These are phyloP conservation scores for Penicillium sclerotigenum DNA, from an alignment of 2,329 filamentous ascomycete species.

Conservation along the genomic window DNA sequence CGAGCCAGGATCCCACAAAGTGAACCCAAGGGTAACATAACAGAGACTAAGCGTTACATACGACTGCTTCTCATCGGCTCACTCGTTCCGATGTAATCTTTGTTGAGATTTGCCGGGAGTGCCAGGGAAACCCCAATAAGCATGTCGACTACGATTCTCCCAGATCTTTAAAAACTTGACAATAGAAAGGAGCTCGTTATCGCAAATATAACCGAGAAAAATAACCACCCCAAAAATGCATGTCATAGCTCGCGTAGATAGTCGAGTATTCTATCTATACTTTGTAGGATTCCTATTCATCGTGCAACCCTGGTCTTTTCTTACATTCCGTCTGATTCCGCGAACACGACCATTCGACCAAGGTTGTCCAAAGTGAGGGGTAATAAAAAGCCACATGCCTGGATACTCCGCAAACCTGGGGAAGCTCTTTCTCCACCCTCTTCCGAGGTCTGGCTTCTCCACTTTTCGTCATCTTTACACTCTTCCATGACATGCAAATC, in stretches of 20 bases:
- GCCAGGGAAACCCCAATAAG: background rate
- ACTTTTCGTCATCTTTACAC: background rate
- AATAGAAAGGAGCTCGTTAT: background rate
- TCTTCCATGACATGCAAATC: background rate
- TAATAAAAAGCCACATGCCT: background rate
- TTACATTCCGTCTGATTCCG: background rate
- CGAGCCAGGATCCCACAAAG: too few species aligned
- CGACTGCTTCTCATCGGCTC: background rate
- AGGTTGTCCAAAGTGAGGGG: constrained; percentile 2
- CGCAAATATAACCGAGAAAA: background rate
- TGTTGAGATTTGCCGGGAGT: background rate
- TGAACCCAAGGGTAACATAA: too few species aligned
- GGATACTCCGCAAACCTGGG: background rate
- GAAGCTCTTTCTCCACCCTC: constrained; percentile 2
- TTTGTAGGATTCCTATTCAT: background rate
- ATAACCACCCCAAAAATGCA: background rate
- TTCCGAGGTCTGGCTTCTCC: background rate
- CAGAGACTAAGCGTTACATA: too few species aligned
- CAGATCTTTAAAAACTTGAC: background rate
- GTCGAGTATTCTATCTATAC: background rate
- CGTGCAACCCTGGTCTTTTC: background rate
- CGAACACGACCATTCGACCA: background rate
- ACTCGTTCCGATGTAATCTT: background rate
- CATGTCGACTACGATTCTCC: background rate
- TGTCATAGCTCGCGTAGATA: background rate